Base-by-base conservation (phyloP, 1,284 basidiomycete species). In the Boletus mariae region DNA sequence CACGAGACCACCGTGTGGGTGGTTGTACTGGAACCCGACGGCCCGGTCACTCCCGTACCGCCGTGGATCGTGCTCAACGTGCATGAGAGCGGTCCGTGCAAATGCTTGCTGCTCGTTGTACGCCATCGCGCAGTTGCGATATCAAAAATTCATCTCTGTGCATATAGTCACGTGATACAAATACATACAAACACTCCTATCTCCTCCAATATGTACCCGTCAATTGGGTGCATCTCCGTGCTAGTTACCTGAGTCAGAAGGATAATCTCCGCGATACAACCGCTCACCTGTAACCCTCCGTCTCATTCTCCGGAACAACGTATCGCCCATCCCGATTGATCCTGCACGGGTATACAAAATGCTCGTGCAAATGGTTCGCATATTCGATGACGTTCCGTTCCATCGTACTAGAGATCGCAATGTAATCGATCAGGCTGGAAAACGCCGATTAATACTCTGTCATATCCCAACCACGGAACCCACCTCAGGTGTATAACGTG, bases 311-410 rank as follows among this genome's bases (percentile, higher is more conserved):
- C 0, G 88, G 87, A 1, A 90, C 85, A 59, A 92, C 92, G 73
- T 97, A 59, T 20, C 17, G 17, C 17, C 17, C 17, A 20, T 20
- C 17, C 17, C 17, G 17, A 20, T 20, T 20, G 17, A 20, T 20
- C 17, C 41, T 91, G 63, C 91, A 91, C 2, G 92, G 92, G 61
- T 86, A 84, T 51, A 87, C 74, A 74, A 96, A 98, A 72, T 20
- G 17, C 17, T 20, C 17, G 17, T 20, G 17, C 17, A 20, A 20
- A 69, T 96, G 94, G 71, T 92, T 20, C 17, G 17, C 17, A 20
- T 20, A 89, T 69, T 90, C 94, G 50, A 98, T 83, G 5, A 96
- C 94, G 68, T 97, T 96, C 56, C 88, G 82, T 63, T 95, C 92
- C 86, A 94, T 94, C 38, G 83, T 80, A 3, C 92, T 94, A 9